Percentiles rank a stretch among this genome's conserved stretches.
phyloP scores from a whole-genome alignment of 495 filamentous ascomycete genomes.

The Neurospora discreta region DNA sequence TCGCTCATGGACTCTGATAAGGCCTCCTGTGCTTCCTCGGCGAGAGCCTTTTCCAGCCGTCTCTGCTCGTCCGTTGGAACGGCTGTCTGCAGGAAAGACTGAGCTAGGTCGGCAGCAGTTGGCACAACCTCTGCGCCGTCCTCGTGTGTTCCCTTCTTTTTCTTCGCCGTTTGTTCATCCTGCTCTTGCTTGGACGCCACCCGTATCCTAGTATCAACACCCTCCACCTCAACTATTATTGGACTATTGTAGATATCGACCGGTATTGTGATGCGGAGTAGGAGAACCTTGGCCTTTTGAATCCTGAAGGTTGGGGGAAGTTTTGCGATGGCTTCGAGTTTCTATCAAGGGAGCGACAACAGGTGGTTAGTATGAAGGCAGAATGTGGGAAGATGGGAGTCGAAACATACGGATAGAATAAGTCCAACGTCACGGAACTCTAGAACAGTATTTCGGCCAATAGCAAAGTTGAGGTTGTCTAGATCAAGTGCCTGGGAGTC shows the following conservation, averaged over 20 bases:
- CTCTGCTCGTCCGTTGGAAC: slow-evolving; percentile 65
- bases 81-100: slow-evolving; percentile 67
- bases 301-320: slow-evolving; percentile 60
- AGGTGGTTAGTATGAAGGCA: neutral
- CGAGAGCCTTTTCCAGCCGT: slow-evolving; percentile 65
- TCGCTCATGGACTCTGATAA: slow-evolving; percentile 42
- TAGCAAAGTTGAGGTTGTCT: slow-evolving; percentile 65
- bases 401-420: slow-evolving; percentile 28
- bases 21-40: slow-evolving; percentile 54
- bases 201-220: slow-evolving; percentile 57
- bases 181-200: slow-evolving; percentile 26
- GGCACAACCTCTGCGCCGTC: slow-evolving; percentile 44
- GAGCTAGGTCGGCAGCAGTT: slow-evolving; percentile 70
- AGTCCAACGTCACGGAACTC: slow-evolving; percentile 76
- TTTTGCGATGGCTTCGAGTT: slow-evolving; percentile 59
- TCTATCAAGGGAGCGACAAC: slow-evolving; percentile 34
- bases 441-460: slow-evolving; percentile 64
- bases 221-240: slow-evolving; percentile 66
- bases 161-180: slow-evolving; percentile 19
- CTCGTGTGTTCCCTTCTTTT: slow-evolving; percentile 12
- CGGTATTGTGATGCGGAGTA: slow-evolving; percentile 66
- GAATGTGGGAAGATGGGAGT: neutral
- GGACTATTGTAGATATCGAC: slow-evolving; percentile 71
- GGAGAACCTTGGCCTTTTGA: slow-evolving; percentile 53
- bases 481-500: slow-evolving; percentile 71